Conservation (phyloP, 768 basidiomycete species). For the Leucosporidium yakuticum region DNA sequence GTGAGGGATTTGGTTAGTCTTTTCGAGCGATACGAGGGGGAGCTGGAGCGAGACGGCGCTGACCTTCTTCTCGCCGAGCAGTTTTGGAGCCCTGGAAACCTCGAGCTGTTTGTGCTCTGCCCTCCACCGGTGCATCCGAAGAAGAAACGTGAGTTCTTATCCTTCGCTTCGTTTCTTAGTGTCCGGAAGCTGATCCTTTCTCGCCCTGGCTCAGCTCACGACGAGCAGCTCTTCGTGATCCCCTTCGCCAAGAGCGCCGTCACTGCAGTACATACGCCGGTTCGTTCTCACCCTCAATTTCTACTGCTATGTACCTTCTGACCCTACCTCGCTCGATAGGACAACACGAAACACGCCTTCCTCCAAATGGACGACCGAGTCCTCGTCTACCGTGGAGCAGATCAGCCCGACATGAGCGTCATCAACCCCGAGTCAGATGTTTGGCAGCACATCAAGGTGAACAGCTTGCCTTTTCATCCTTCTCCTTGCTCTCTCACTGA, state of each 20-base stretch:
- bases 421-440: constrained; percentile 97
- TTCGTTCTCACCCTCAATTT: constrained; percentile 45
- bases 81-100: constrained; percentile 94
- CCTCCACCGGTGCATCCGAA: constrained; percentile 46
- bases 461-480: constrained; percentile 10
- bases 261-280: constrained; percentile 83
- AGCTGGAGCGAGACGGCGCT: not conserved
- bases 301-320: constrained; percentile 1
- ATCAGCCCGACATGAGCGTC: constrained; percentile 95
- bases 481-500: not conserved
- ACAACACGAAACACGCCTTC: constrained; percentile 92
- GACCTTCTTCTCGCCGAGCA: constrained; percentile 41
- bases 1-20: constrained; percentile 63
- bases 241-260: constrained; percentile 95
- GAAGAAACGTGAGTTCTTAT: constrained; percentile 45
- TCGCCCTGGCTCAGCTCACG: constrained; percentile 29
- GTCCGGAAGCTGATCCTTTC: constrained; percentile 31
- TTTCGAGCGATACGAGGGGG: not conserved
- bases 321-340: constrained; percentile 50
- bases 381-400: constrained; percentile 87
- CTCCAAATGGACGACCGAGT: constrained; percentile 91
- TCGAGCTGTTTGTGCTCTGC: constrained; percentile 74
- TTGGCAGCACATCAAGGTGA: constrained; percentile 91
- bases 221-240: constrained; percentile 69
- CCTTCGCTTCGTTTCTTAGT: not conserved